Evolutionary conservation across 2,329 filamentous ascomycete species (phyloP).

Genomic region (Fusarium sp.): DNA sequence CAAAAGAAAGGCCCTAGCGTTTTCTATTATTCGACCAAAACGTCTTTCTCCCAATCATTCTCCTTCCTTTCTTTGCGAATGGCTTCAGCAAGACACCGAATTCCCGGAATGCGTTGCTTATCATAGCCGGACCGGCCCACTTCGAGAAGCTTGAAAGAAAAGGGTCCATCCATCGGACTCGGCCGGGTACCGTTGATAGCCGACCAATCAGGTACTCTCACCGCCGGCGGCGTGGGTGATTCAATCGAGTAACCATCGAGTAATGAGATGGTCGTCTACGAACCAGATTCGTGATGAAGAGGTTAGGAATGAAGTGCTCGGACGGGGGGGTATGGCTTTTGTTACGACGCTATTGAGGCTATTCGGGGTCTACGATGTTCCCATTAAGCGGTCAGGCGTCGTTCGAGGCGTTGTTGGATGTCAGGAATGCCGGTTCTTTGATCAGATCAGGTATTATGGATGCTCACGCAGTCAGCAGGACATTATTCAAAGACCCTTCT

Average conservation of each 20-base stretch:
- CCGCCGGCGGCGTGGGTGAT: conserved; percentile 48
- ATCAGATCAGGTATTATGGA: not conserved
- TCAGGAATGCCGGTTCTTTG: not conserved
- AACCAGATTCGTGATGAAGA: not conserved
- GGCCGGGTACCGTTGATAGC: conserved; percentile 36
- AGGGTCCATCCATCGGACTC: conserved; percentile 41
- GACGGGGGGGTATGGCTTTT: not conserved
- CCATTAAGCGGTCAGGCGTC: not conserved
- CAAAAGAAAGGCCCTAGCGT: not conserved
- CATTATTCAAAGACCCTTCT: not conserved
- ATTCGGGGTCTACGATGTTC: conserved; percentile 12
- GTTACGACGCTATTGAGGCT: not conserved
- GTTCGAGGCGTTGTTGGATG: not conserved
- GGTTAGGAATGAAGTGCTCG: conserved; percentile 6
- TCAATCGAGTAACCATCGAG: conserved; percentile 62
- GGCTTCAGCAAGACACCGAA: conserved; percentile 5
- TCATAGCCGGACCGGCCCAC: conserved; percentile 23
- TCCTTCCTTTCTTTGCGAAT: not conserved
- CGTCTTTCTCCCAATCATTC: conserved; percentile 18
- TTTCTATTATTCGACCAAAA: conserved; percentile 34
- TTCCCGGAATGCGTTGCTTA: conserved; percentile 11
- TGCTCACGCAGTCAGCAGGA: conserved; percentile 6
- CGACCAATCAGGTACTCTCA: conserved; percentile 40
- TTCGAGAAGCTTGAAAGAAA: conserved; percentile 31
- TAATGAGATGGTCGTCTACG: conserved; percentile 45